Evolutionary conservation across 2,329 filamentous ascomycete species (phyloP), one percentile per base, ranked within the genome.

Genomic region (Escovopsis weberi): DNA sequence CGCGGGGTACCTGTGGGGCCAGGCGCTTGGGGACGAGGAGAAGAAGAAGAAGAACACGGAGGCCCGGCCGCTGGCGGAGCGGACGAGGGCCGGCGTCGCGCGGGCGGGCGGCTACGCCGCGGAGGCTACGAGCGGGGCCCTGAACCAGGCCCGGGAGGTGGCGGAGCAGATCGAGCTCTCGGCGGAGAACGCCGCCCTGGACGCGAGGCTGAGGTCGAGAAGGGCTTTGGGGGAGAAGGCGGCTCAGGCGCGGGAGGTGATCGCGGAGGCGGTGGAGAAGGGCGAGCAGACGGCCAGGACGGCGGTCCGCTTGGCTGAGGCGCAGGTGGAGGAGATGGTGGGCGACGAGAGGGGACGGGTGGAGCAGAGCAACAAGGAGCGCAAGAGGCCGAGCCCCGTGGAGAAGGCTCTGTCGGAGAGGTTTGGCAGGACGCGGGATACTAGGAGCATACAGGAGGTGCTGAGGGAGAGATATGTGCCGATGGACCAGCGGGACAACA

Each of bases 381-480:
- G 45, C 6, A 45, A 50, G 40, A 45, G 52, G 40, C 46, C 44
- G 45, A 61, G 40, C 51, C 64, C 67, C 2, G 63, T 70, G 12
- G 64, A 76, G 52, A 65, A 59, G 55, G 72, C 72, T 9, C 59
- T 72, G 46, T 59, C 65, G 43, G 62, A 76, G 58, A 63, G 74
- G 40, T 78, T 68, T 49, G 61, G 69, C 55, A 65, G 62, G 49
- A 52, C 60, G 12, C 55, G 54, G 42, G 53, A 66, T 48, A 61
- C 65, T 46, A 69, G 69, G 59, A 70, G 63, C 38, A 68, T 72
- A 18, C 65, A 72, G 47, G 68, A 77, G 53, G 63, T 67, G 36
- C 57, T 80, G 41, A 65, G 61, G 39, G 71, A 77, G 54, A 62
- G 75, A 51, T 79, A 79, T 52, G 65, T 56, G 50, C 67, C 67